Base-by-base conservation (phyloP, 2,329 filamentous ascomycete genomes). In the Chrysosporium queenslandicum region DNA sequence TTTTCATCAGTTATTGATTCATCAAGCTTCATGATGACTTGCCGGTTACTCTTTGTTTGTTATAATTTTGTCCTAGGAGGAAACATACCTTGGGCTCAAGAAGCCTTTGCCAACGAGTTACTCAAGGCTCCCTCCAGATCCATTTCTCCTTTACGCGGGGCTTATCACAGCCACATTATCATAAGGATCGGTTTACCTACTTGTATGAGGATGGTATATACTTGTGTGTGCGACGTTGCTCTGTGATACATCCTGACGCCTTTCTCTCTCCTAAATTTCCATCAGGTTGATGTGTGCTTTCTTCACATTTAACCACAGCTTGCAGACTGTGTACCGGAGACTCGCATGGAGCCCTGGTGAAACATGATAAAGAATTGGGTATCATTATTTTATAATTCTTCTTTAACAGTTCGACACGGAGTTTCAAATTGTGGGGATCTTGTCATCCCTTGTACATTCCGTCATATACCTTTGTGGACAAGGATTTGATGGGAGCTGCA, bases 151-250 rank as follows among this genome's bases (percentile, higher is more conserved):
- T 46, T 23, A 42, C 34, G 42, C n/a, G 43, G 42, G 34, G 27
- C 21, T 46, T 46, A 30, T 41, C 20, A 51, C 20, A 41, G 34
- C 50, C 25, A 52, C 50, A 16, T 40, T 41, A 52, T 40, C 42
- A 20, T 27, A 41, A 21, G 18, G 9, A 32, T 52, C 25, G 50
- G 36, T 16, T 41, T 47, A 46, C 41, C 41, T 36, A 23, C 41
- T 41, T 32, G 32, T 20, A 51, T 46, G 34, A 52, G 42, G 50
- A 52, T 52, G 36, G 42, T 42, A 52, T 52, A 39, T 47, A 52
- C 42, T 18, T 45, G 30, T 51, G 64, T 68, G 63, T 62, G 63
- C 61, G 63, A 68, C 66, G 66, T 68, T 68, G 67, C 66, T 59
- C 61, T 63, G 67, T 69, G 65, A 60, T 63, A 68, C 50, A 47